These are phyloP conservation scores for Kingdonia uniflora DNA, from an alignment of 164 flowering plant genomes.

Conservation along the genomic window DNA sequence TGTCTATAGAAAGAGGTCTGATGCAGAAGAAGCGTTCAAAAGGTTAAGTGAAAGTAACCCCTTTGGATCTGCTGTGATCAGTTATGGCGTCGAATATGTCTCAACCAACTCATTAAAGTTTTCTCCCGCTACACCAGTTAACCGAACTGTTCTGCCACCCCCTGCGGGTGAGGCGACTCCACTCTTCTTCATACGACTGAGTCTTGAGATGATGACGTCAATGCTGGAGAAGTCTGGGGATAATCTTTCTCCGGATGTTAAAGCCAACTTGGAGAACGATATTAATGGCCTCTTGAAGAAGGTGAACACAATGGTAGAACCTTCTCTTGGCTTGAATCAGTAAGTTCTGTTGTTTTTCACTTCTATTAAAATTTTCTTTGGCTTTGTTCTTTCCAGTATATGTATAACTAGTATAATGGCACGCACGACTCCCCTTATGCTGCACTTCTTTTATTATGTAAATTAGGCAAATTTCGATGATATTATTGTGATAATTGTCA, in stretches of 20 bases:
- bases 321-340: no score
- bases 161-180: constrained; percentile 32
- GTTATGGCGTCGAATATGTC: constrained; percentile 24
- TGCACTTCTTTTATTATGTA: no score
- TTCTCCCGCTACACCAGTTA: neutral
- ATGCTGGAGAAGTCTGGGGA: constrained; percentile 59
- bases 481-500: no score
- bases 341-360: no score
- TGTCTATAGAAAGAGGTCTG: constrained; percentile 27
- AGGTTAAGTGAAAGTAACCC: constrained; percentile 34
- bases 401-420: no score
- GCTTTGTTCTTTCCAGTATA: no score
- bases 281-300: constrained; percentile 54
- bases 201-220: constrained; percentile 70
- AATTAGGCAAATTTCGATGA: no score
- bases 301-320: constrained; percentile 32
- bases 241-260: constrained; percentile 51
- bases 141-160: constrained; percentile 4
- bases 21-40: constrained; percentile 40
- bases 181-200: constrained; percentile 37
- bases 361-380: no score
- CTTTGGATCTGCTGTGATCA: constrained; percentile 33
- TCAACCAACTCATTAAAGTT: constrained; percentile 11
- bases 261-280: constrained; percentile 51
- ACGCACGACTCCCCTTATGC: no score